A percentile compares a stretch with the other conserved stretches of the same genome.
Evolutionary conservation across 1,284 basidiomycete species (phyloP).

Genomic region (Kwoniella shivajii): DNA sequence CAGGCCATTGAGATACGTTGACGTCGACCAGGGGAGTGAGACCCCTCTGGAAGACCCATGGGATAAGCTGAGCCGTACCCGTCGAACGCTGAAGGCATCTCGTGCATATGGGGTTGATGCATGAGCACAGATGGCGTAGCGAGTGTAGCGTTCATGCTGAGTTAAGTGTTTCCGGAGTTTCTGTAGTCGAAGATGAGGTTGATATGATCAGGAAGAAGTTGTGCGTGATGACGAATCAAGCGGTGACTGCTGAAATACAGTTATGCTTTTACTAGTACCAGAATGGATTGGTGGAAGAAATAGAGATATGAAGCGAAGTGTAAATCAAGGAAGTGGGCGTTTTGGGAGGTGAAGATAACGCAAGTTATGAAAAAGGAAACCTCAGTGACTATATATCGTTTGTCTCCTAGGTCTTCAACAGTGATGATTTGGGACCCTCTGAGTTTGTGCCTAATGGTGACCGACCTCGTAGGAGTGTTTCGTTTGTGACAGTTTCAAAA

Average conservation of each 20-base stretch:
- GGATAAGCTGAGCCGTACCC: constrained; percentile 14
- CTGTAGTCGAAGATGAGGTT: background rate
- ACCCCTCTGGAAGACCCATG: constrained; percentile 22
- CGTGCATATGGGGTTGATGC: constrained; percentile 10
- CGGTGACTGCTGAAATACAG: background rate
- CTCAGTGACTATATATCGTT: constrained; percentile 4
- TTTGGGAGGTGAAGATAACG: constrained; percentile 1
- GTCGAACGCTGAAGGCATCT: constrained; percentile 9
- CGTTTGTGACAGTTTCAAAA: no score
- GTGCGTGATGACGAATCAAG: background rate
- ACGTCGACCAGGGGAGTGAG: constrained; percentile 31
- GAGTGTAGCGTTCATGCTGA: constrained; percentile 11
- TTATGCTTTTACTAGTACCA: no score
- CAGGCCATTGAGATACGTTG: constrained; percentile 52
- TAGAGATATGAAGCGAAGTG: background rate
- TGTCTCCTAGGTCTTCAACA: background rate
- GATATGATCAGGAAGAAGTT: background rate
- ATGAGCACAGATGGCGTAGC: constrained; percentile 15
- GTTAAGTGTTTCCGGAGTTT: background rate
- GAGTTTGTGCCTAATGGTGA: no score
- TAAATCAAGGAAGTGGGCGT: constrained; percentile 6
- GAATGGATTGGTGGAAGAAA: background rate
- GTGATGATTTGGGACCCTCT: background rate
- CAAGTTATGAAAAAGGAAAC: background rate
- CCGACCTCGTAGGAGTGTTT: no score